Evolutionary conservation across 106 monocot genomes (phyloP), one percentile per base, ranked within the genome.

Genomic region (Iris macrosiphon): DNA sequence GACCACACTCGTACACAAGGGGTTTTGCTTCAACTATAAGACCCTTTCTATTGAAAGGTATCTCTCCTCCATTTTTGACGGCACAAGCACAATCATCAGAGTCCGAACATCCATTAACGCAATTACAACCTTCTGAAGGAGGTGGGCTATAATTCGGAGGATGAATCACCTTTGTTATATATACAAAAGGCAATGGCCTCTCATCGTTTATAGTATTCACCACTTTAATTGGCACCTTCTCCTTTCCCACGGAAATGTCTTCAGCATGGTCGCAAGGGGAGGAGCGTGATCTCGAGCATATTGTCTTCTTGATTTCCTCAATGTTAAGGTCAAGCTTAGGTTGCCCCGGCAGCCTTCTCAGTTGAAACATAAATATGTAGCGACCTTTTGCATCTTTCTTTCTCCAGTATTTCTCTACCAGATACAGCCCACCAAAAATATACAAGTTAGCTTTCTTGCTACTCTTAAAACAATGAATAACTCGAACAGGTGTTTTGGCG

Each of bases 1-100:
- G 85, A 12, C 89, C 89, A 46, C 89, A 89, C 28, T 89, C 89
- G 41, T 74, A 89, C 17, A 89, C 74, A 22, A 89, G 75, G 34
- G 77, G 80, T 20, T 72, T 77, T 42, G 89, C 80, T 61, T 59
- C 49, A 4, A 80, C 49, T 39, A 89, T 77, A 30, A 44, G 34
- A 43, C 89, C 84, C 21, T 60, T 64, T 31, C 53, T 13, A 57
- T 89, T 89, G 63, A 80, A 89, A 48, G 89, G 89, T n/a, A 89
- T 43, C 63, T 84, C 89, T 16, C 84, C 84, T 27, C 80, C 84
- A 70, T 89, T 89, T 72, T 79, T 84, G 1, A 71, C 67, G 0
- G 70, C 80, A 71, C 89, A 89, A 23, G 73, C 73, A 84, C 89
- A 89, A 41, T 61, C 57, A 0, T 55, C 38, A n/a, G 84, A 77